phyloP scores from a whole-genome alignment of 306 rosid species.

The Glycyrrhiza uralensis region DNA sequence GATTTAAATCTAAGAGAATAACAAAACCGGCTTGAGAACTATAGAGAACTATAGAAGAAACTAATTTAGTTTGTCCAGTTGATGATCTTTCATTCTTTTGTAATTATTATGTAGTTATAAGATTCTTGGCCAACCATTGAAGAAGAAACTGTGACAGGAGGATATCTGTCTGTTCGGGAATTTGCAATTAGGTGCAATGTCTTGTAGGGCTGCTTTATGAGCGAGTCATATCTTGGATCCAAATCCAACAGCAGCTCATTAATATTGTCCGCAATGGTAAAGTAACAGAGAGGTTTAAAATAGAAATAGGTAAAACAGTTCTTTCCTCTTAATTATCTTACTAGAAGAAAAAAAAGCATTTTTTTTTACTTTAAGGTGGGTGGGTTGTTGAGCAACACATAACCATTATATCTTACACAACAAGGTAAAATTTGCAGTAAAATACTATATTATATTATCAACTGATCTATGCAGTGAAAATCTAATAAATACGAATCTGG shows the following conservation, averaged over 20 bases:
- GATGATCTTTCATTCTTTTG: neutral
- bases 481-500: no score
- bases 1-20: no score
- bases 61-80: no score
- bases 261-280: neutral
- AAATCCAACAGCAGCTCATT: neutral
- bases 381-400: constrained; percentile 24
- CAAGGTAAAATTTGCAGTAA: neutral
- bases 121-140: neutral
- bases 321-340: neutral
- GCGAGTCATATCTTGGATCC: neutral
- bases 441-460: no score
- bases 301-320: constrained; percentile 3
- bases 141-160: neutral
- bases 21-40: no score
- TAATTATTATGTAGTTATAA: neutral
- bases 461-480: neutral
- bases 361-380: neutral
- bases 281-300: neutral
- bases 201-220: neutral
- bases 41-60: no score
- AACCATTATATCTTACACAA: neutral
- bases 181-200: neutral
- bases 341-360: neutral
- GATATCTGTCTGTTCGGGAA: no score